Evolutionary conservation across 495 filamentous ascomycete species (phyloP).

Genomic region (Penicillium cataractarum): DNA sequence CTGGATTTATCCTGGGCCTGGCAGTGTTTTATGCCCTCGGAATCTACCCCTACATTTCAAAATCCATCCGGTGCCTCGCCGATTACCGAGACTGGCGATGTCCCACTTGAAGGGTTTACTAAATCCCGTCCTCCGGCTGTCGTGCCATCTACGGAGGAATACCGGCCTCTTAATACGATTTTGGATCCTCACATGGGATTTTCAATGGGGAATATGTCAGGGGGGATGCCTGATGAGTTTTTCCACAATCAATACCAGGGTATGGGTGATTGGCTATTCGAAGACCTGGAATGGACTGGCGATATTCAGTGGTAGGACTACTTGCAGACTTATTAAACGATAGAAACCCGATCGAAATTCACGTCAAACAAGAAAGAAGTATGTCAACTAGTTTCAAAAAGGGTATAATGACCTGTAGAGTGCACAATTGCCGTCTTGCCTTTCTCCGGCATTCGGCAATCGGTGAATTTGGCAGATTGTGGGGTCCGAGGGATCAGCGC

Average conservation of each 20-base stretch:
- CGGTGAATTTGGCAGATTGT: constrained; percentile 16
- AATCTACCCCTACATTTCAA: not conserved
- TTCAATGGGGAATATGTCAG: constrained; percentile 16
- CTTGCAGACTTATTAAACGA: not conserved
- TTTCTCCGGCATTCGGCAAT: constrained; percentile 23
- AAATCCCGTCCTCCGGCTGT: constrained; percentile 6
- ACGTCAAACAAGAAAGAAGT: not conserved
- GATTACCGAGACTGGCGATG: not conserved
- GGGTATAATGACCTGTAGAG: not conserved
- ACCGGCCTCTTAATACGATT: constrained; percentile 22
- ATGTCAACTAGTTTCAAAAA: too few species aligned
- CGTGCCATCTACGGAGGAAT: constrained; percentile 13
- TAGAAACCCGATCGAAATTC: not conserved
- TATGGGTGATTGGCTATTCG: constrained; percentile 27
- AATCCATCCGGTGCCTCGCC: not conserved
- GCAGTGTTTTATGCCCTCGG: constrained; percentile 12
- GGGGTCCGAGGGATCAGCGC: constrained; percentile 10
- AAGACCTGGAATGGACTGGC: constrained; percentile 21
- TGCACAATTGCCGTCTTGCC: too few species aligned
- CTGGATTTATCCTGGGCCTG: constrained; percentile 25
- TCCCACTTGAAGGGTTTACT: constrained; percentile 1
- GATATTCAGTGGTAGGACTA: constrained; percentile 5
- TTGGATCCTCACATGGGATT: constrained; percentile 21
- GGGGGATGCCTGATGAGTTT: constrained; percentile 2
- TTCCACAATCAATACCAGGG: constrained; percentile 29